Conservation (phyloP, 306 rosid genomes). For the Luffa acutangula region DNA sequence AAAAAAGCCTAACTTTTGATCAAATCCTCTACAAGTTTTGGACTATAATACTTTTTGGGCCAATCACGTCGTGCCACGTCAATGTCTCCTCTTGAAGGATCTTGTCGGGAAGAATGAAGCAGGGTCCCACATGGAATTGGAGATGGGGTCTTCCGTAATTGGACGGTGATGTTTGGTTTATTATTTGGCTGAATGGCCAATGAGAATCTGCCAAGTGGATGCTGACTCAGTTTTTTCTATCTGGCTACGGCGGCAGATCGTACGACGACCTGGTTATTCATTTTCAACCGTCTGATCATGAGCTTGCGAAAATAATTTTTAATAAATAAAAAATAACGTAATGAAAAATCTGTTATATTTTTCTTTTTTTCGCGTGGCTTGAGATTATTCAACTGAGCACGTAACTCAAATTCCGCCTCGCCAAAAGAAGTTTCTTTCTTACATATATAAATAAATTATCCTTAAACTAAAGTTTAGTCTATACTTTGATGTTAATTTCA, state of each 20-base stretch:
- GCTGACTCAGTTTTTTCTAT: not conserved
- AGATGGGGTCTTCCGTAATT: not conserved
- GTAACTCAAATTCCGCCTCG: not conserved
- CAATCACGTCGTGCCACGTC: not conserved
- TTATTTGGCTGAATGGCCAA: not conserved
- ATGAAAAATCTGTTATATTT: too few species aligned
- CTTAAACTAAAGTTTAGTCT: not conserved
- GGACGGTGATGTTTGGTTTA: not conserved
- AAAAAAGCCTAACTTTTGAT: not conserved
- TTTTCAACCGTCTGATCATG: not conserved
- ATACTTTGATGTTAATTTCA: not conserved
- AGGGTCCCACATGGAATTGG: not conserved
- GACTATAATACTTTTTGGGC: not conserved
- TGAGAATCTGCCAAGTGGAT: not conserved
- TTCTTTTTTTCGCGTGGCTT: not conserved
- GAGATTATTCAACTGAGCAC: not conserved
- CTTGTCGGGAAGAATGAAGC: constrained; percentile 2
- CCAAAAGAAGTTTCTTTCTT: not conserved
- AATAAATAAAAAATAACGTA: not conserved
- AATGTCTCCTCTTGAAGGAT: not conserved
- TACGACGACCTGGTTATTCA: not conserved
- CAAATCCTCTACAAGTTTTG: constrained; percentile 1
- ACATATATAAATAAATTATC: not conserved
- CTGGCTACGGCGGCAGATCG: not conserved
- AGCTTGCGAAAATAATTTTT: not conserved